Conservation (phyloP, 1,284 basidiomycete species). For the Salmacisia buchloeana region DNA sequence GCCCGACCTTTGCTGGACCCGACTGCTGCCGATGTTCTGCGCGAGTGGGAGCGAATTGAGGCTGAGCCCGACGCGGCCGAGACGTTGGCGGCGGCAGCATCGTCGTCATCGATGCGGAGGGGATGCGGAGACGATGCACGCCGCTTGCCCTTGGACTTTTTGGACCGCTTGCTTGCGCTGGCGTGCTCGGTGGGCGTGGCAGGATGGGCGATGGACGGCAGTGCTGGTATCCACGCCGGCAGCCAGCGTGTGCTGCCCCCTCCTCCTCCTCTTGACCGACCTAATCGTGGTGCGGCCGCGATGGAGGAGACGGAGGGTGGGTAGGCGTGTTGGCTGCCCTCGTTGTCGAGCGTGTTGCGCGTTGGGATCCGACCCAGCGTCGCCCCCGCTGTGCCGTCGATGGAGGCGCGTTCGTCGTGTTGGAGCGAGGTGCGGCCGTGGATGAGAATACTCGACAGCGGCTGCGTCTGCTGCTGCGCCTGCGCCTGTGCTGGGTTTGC, state of each 20-base stretch:
- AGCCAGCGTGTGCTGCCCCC: too few relatives aligned
- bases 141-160: not conserved
- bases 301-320: conserved; percentile 1
- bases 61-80: too few relatives aligned
- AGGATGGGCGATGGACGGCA: conserved; percentile 19
- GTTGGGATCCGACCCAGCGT: not conserved
- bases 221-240: not conserved
- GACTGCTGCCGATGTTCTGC: too few relatives aligned
- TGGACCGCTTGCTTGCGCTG: conserved; percentile 23
- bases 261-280: not conserved
- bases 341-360: not conserved
- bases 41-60: too few relatives aligned
- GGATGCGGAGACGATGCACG: too few relatives aligned
- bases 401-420: not conserved
- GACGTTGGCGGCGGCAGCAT: too few relatives aligned
- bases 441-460: conserved; percentile 2
- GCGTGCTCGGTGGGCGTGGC: conserved; percentile 27
- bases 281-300: not conserved
- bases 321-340: not conserved
- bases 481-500: too few relatives aligned
- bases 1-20: too few relatives aligned
- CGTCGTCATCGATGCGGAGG: too few relatives aligned
- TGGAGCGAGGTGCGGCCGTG: not conserved
- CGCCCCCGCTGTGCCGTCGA: not conserved
- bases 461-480: not conserved